phyloP scores from a whole-genome alignment of 2,329 filamentous ascomycete genomes.

The Dactylellina cionopaga region DNA sequence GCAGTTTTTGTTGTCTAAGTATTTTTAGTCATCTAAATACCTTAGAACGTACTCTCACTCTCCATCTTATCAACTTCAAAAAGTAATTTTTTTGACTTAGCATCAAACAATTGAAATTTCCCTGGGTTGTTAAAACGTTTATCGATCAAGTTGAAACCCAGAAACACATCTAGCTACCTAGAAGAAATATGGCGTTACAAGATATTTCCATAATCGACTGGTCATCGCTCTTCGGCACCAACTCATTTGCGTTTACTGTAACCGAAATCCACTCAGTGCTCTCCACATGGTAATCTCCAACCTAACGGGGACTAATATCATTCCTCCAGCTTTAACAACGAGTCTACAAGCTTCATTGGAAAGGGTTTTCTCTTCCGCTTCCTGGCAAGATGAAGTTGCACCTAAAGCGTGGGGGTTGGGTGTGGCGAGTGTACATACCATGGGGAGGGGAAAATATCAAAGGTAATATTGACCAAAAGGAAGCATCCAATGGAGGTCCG shows the following conservation, averaged over 20 bases:
- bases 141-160: no score
- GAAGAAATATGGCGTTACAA: background rate
- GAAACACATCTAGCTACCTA: no score
- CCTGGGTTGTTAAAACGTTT: no score
- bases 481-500: conserved; percentile 10
- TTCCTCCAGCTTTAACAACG: conserved; percentile 7
- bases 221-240: background rate
- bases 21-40: no score
- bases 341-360: conserved; percentile 1
- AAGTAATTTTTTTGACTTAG: no score
- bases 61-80: no score
- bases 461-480: conserved; percentile 15
- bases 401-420: conserved; percentile 2
- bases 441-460: conserved; percentile 9
- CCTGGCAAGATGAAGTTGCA: conserved; percentile 7
- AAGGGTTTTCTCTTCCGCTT: conserved; percentile 15
- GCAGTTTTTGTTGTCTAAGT: no score
- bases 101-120: no score
- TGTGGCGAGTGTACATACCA: conserved; percentile 2
- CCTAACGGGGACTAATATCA: background rate
- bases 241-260: background rate
- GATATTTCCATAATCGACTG: background rate
- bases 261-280: background rate
- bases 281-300: background rate
- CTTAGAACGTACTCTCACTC: no score